Conservation (phyloP, 140 eudicot species). For the Flaveria floridana region DNA sequence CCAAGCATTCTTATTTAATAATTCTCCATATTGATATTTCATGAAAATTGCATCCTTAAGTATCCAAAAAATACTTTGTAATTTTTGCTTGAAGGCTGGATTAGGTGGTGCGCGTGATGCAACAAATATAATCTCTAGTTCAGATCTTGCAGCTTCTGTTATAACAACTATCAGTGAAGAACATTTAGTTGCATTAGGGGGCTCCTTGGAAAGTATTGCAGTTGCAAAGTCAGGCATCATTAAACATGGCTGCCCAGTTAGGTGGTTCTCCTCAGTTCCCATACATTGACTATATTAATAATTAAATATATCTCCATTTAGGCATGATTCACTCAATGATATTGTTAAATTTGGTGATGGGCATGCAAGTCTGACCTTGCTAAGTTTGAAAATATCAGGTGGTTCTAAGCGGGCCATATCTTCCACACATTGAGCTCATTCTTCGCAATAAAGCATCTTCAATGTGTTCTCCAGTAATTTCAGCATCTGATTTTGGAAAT, state of each 20-base stretch:
- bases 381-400: slow-evolving; percentile 44
- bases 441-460: slow-evolving; percentile 75
- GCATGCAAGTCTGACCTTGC: slow-evolving; percentile 12
- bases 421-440: slow-evolving; percentile 75
- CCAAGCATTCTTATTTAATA: not conserved
- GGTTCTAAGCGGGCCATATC: slow-evolving; percentile 93
- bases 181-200: slow-evolving; percentile 97
- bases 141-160: slow-evolving; percentile 68
- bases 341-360: slow-evolving; percentile 7
- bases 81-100: slow-evolving; percentile 59
- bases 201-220: slow-evolving; percentile 89
- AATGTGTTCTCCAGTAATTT: slow-evolving; percentile 65
- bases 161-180: slow-evolving; percentile 85
- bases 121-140: slow-evolving; percentile 70
- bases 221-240: slow-evolving; percentile 93
- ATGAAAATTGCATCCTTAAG: not conserved
- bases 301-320: slow-evolving; percentile 7
- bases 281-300: not conserved
- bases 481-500: slow-evolving; percentile 73
- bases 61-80: not conserved
- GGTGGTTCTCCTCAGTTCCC: slow-evolving; percentile 59
- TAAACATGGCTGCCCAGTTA: slow-evolving; percentile 82
- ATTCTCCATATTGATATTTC: not conserved
- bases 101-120: slow-evolving; percentile 99
- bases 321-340: not conserved